Evolutionary conservation across 169 alveolate species (phyloP).

Genomic region (Cryptosporidium ryanae): DNA sequence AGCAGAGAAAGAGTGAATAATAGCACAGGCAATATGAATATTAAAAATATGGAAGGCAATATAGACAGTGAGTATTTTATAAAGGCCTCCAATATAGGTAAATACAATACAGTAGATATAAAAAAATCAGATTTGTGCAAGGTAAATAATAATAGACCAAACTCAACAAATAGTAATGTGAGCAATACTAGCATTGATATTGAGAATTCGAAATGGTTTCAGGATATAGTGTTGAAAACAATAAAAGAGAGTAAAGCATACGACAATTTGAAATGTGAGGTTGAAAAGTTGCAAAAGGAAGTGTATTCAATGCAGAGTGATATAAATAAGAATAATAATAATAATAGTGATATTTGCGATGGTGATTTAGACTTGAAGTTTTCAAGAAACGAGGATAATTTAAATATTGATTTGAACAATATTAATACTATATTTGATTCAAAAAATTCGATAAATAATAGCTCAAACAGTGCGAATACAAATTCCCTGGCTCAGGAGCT

Average conservation of each 20-base stretch:
- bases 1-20: constrained; percentile 16
- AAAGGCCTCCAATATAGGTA: constrained; percentile 41
- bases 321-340: constrained; percentile 5
- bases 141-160: constrained; percentile 11
- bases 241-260: constrained; percentile 50
- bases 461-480: neutral
- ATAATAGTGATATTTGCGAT: neutral
- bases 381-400: too few relatives aligned
- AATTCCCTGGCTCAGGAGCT: constrained; percentile 63
- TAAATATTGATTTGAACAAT: neutral
- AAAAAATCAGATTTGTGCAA: neutral
- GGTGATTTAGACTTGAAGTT: too few relatives aligned
- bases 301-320: constrained; percentile 70
- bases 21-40: neutral
- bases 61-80: too few relatives aligned
- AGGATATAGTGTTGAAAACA: constrained; percentile 33
- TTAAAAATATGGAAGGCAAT: neutral
- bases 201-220: constrained; percentile 39
- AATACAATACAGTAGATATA: constrained; percentile 61
- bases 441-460: neutral
- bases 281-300: constrained; percentile 68
- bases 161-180: constrained; percentile 30
- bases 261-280: constrained; percentile 42
- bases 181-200: neutral
- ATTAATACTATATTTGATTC: neutral